Conservation (phyloP, 2,329 filamentous ascomycete species). For the Penicillium janthinellum region DNA sequence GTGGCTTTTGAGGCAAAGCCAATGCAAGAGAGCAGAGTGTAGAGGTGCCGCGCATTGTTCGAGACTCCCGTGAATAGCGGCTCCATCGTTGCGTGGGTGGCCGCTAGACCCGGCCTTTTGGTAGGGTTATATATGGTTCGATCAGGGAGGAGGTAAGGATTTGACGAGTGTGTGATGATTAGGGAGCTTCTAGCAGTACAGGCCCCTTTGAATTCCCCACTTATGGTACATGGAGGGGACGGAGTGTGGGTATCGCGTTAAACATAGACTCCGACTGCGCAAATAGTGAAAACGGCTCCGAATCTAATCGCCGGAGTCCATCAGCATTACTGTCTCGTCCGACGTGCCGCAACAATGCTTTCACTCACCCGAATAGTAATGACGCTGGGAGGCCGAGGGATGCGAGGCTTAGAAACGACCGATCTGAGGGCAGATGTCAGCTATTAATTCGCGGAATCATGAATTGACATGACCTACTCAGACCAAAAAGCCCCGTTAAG, state of each 20-base stretch:
- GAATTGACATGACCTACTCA: constrained; percentile 64
- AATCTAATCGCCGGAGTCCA: constrained; percentile 60
- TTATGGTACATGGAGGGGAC: constrained; percentile 41
- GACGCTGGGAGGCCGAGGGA: constrained; percentile 84
- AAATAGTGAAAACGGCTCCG: constrained; percentile 97
- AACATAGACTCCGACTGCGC: constrained; percentile 97
- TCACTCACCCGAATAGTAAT: constrained; percentile 79
- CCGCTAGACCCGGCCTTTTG: constrained; percentile 6
- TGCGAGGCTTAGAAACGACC: constrained; percentile 74
- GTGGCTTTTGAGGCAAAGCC: constrained; percentile 61
- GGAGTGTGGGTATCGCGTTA: constrained; percentile 50
- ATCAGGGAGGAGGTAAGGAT: not conserved
- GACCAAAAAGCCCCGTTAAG: constrained; percentile 76
- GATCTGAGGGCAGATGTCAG: constrained; percentile 59
- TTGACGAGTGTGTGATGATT: constrained; percentile 23
- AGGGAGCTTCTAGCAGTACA: constrained; percentile 39
- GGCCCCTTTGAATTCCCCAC: constrained; percentile 31
- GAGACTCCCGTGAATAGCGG: constrained; percentile 63
- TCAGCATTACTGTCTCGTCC: not conserved
- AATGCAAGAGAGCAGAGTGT: constrained; percentile 63
- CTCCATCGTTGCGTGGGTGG: constrained; percentile 25
- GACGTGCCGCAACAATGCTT: constrained; percentile 24
- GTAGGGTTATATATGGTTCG: not conserved
- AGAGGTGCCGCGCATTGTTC: constrained; percentile 62
- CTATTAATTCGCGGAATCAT: not conserved